Percentiles rank a stretch among this genome's conserved stretches.
Evolutionary conservation across 2,329 filamentous ascomycete species (phyloP).

Genomic region (Beauveria varroae): DNA sequence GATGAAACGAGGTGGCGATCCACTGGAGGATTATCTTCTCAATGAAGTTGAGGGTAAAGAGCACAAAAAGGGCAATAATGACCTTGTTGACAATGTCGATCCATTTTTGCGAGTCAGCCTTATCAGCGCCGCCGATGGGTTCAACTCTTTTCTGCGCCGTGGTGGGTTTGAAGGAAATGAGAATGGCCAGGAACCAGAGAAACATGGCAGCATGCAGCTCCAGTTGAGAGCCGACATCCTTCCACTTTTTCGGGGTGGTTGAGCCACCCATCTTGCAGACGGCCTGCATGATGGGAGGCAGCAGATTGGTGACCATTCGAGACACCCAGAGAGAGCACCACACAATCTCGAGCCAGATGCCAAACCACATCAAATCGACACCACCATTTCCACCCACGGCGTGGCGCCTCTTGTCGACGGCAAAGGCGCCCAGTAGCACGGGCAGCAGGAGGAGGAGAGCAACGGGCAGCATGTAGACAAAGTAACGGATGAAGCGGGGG

Average conservation of each 20-base stretch:
- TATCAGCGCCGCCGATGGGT: conserved; percentile 18
- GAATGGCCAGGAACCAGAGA: conserved; percentile 83
- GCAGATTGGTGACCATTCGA: conserved; percentile 43
- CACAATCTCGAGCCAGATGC: conserved; percentile 88
- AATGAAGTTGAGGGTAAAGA: conserved; percentile 69
- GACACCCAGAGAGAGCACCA: conserved; percentile 87
- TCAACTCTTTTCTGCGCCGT: conserved; percentile 52
- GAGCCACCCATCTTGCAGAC: conserved; percentile 68
- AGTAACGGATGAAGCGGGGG: conserved; percentile 41
- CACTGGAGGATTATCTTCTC: conserved; percentile 94
- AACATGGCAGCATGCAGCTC: conserved; percentile 82
- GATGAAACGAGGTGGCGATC: conserved; percentile 88
- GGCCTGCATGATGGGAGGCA: conserved; percentile 39
- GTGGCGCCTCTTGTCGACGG: conserved; percentile 22
- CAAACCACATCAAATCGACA: conserved; percentile 80
- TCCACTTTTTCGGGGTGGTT: conserved; percentile 88
- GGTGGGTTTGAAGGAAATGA: conserved; percentile 79
- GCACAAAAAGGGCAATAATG: conserved; percentile 76
- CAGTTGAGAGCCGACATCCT: conserved; percentile 75
- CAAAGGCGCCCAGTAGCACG: conserved; percentile 35
- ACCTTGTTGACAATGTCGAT: conserved; percentile 76
- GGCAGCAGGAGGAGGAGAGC: conserved; percentile 38
- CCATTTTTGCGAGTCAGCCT: conserved; percentile 55
- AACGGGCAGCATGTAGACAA: conserved; percentile 40
- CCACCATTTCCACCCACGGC: conserved; percentile 60